phyloP scores from a whole-genome alignment of 2,329 filamentous ascomycete species.

The Beauveria medogensis region DNA sequence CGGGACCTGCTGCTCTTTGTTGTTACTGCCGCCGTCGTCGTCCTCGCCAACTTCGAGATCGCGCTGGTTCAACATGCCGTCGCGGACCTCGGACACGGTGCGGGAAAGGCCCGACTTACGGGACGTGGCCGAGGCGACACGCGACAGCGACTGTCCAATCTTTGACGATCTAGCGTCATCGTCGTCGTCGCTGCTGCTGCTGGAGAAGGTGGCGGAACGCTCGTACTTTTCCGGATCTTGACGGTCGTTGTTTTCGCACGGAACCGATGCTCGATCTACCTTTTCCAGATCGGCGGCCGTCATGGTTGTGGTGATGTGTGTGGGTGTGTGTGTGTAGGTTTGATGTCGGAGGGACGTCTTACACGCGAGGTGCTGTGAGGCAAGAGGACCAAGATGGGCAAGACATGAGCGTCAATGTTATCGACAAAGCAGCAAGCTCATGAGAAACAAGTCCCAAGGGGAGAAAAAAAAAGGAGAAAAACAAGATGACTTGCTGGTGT shows the following conservation, averaged over 20 bases:
- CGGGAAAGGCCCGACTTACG: constrained; percentile 20
- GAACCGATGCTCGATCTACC: background rate
- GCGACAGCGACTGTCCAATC: background rate
- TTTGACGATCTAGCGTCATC: background rate
- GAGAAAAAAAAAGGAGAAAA: background rate
- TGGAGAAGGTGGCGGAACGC: background rate
- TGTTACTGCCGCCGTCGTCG: constrained; percentile 15
- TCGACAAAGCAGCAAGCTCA: no score
- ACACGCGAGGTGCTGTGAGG: background rate
- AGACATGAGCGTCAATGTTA: background rate
- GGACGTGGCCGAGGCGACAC: background rate
- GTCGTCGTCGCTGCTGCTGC: background rate
- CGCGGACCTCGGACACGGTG: constrained; percentile 30
- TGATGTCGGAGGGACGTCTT: background rate
- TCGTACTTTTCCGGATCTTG: constrained; percentile 8
- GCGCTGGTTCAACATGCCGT: constrained; percentile 30
- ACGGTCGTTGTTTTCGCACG: background rate
- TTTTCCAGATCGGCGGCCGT: background rate
- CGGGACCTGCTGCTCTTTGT: constrained; percentile 14
- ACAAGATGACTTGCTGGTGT: background rate
- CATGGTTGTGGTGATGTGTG: background rate
- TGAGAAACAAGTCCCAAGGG: background rate
- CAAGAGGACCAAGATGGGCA: background rate
- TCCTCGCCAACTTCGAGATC: constrained; percentile 27
- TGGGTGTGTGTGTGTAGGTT: no score